Conservation (phyloP, 2,329 filamentous ascomycete species). For the Peltaster fructicola region DNA sequence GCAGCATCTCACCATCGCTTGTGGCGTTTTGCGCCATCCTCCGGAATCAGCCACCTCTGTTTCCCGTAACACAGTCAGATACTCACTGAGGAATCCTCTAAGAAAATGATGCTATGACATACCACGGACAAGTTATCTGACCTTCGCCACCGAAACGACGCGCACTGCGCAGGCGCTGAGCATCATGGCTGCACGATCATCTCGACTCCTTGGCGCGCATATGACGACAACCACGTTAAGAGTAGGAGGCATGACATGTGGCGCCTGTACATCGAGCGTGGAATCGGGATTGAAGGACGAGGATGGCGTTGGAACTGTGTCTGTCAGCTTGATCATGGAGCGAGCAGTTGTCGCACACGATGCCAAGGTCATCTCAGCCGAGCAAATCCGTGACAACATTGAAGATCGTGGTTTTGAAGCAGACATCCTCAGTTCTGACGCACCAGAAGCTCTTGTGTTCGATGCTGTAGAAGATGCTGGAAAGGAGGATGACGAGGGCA, state of each 20-base stretch:
- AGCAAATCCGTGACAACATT: conserved; percentile 65
- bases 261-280: conserved; percentile 82
- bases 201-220: conserved; percentile 15
- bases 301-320: conserved; percentile 68
- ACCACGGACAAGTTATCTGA: too few species aligned
- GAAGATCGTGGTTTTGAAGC: conserved; percentile 88
- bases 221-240: conserved; percentile 87
- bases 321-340: conserved; percentile 89
- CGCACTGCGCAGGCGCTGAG: too few species aligned
- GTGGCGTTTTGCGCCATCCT: too few species aligned
- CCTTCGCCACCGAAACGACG: too few species aligned
- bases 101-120: too few species aligned
- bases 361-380: conserved; percentile 52
- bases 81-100: too few species aligned
- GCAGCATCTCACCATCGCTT: too few species aligned
- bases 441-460: conserved; percentile 10
- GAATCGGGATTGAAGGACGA: conserved; percentile 74
- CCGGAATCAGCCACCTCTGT: too few species aligned
- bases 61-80: too few species aligned
- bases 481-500: conserved; percentile 9
- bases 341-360: conserved; percentile 85
- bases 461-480: conserved; percentile 9
- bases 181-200: too few species aligned
- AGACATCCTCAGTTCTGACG: conserved; percentile 27
- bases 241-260: conserved; percentile 75